Evolutionary conservation across 352 stramenopile genomes (phyloP).

Genomic region (Globisporangium takayamanum): DNA sequence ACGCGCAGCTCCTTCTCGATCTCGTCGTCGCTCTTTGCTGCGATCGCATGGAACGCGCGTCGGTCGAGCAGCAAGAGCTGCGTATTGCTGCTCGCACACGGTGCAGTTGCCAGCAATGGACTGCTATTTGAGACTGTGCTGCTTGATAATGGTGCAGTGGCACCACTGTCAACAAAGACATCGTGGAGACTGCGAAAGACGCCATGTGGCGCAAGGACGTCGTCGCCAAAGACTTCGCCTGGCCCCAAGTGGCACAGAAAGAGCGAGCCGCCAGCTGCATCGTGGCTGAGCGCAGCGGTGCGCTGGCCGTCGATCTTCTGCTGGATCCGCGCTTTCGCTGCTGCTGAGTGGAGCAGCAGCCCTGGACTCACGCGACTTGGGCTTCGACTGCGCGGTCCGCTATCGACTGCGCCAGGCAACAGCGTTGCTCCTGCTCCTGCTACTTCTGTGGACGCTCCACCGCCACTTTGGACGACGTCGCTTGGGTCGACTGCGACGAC

Average conservation of each 20-base stretch:
- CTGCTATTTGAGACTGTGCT: neutral
- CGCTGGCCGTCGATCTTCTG: slow-evolving; percentile 13
- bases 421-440: slow-evolving; percentile 9
- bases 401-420: slow-evolving; percentile 6
- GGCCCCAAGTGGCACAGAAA: slow-evolving; percentile 34
- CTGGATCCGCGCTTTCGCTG: slow-evolving; percentile 9
- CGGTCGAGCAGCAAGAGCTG: slow-evolving; percentile 43
- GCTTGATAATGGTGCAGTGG: neutral
- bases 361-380: neutral
- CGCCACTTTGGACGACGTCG: neutral
- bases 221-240: slow-evolving; percentile 51
- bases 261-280: slow-evolving; percentile 5
- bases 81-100: neutral
- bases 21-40: slow-evolving; percentile 44
- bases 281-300: neutral
- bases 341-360: slow-evolving; percentile 8
- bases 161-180: slow-evolving; percentile 23
- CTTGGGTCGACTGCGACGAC: neutral
- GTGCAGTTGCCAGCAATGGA: no score
- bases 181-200: slow-evolving; percentile 31
- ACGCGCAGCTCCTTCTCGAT: slow-evolving; percentile 32
- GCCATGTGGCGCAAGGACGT: slow-evolving; percentile 27
- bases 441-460: neutral
- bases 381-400: neutral
- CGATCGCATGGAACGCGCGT: slow-evolving; percentile 22